Percentiles rank a stretch among this genome's conserved stretches.
phyloP scores from a whole-genome alignment of 345 rosid genomes.

The Hibiscus tridactylites region DNA sequence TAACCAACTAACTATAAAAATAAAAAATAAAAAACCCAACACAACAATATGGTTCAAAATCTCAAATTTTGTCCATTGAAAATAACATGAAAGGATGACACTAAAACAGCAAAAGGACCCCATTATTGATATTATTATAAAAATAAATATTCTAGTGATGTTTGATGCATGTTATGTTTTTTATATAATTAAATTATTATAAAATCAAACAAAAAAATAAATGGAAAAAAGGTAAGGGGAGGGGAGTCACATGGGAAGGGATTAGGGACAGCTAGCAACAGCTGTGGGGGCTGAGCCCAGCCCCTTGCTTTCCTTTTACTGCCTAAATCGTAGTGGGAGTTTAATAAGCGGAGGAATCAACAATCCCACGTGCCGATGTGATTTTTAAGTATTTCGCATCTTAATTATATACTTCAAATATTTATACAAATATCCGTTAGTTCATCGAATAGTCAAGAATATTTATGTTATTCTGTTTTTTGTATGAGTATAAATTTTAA shows the following conservation, averaged over 20 bases:
- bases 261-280: constrained; percentile 53
- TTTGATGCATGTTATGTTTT: neutral
- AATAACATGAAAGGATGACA: neutral
- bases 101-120: neutral
- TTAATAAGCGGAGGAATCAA: constrained; percentile 27
- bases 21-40: neutral
- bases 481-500: too few species aligned
- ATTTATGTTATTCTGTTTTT: too few species aligned
- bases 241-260: constrained; percentile 15
- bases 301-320: neutral
- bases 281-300: constrained; percentile 18
- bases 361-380: constrained; percentile 43
- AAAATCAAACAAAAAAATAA: neutral
- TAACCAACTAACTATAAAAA: neutral
- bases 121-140: neutral
- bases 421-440: too few species aligned
- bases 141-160: too few species aligned
- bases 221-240: neutral
- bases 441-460: too few species aligned
- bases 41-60: neutral
- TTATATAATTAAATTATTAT: neutral
- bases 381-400: neutral
- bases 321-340: constrained; percentile 1
- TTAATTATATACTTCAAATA: too few species aligned
- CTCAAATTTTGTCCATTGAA: neutral